Base-by-base conservation (phyloP, 176 grass and related monocot genomes). In the Eleusine indica region DNA sequence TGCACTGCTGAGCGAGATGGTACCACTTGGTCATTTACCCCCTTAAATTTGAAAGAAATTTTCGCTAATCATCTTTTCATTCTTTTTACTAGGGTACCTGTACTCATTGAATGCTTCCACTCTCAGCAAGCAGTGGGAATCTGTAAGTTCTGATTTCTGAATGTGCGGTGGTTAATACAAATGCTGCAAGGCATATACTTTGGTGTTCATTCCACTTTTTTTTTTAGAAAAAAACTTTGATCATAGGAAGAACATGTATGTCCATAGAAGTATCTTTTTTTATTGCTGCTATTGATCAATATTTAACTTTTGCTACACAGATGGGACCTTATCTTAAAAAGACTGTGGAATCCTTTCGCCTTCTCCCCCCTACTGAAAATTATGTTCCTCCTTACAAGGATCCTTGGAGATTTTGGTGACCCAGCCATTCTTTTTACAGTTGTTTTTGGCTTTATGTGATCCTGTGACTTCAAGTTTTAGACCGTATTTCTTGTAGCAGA, bases 391-490 rank as follows among this genome's bases (percentile, higher is more conserved):
- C 93, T 82, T 98, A 85, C 81, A 88, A 96, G 86, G 96, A 99
- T 84, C 91, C 93, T 30, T 96, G 96, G 96, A 99, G 96, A 85
- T 99, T 99, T 92, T 96, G 96, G 96, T 99, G 88, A 96, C 37
- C 68, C 11, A 52, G 17, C 25, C 4, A 41, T 90, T 60, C 28
- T 43, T 80, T 83, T 37, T 84, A 14, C 60, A 35, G 1, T 61
- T 35, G 3, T 80, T 9, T 69, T 47, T 70, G 28, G 16, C 19
- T 52, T 65, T 32, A 41, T 58, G 2, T 29, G 21, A 63, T 70
- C 76, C 22, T 42, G 15, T 22, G 13, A 4, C 53, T 71, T 65
- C 32, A 80, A 19, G 49, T 76, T 87, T 79, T 57, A 70, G 75
- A 83, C 22, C 6, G 21, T 70, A 69, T 79, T 75, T 71, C 44